These are phyloP conservation scores for Filobasidium wieringae DNA, from an alignment of 768 basidiomycete species.

Conservation along the genomic window DNA sequence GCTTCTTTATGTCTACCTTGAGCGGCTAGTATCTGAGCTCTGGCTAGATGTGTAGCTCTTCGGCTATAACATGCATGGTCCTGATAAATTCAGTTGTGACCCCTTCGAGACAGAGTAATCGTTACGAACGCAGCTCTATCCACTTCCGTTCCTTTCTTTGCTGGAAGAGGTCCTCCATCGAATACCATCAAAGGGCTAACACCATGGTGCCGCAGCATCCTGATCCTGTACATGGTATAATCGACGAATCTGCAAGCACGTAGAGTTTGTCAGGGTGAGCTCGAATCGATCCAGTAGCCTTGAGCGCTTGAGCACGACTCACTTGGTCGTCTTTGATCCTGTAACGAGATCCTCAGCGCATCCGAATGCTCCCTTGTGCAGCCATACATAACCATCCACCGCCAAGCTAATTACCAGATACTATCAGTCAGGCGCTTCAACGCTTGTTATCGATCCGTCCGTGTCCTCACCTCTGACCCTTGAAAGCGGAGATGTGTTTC, in stretches of 20 bases:
- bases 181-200: constrained; percentile 88
- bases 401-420: background rate
- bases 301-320: constrained; percentile 32
- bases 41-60: constrained; percentile 63
- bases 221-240: constrained; percentile 85
- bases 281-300: background rate
- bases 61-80: constrained; percentile 38
- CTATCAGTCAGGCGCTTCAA: too few species aligned
- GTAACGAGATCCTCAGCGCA: constrained; percentile 85
- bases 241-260: constrained; percentile 65
- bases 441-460: background rate
- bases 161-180: constrained; percentile 88
- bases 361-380: constrained; percentile 60
- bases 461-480: constrained; percentile 61
- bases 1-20: constrained; percentile 73
- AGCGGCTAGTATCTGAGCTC: constrained; percentile 58
- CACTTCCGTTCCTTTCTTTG: constrained; percentile 79
- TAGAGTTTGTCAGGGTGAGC: background rate
- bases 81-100: background rate
- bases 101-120: background rate
- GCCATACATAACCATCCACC: constrained; percentile 54
- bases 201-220: constrained; percentile 68
- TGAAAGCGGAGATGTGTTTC: constrained; percentile 65
- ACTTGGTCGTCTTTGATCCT: constrained; percentile 73
- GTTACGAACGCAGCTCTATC: constrained; percentile 51